Evolutionary conservation across 768 basidiomycete species (phyloP).

Genomic region (Panaeolus papilionaceus): DNA sequence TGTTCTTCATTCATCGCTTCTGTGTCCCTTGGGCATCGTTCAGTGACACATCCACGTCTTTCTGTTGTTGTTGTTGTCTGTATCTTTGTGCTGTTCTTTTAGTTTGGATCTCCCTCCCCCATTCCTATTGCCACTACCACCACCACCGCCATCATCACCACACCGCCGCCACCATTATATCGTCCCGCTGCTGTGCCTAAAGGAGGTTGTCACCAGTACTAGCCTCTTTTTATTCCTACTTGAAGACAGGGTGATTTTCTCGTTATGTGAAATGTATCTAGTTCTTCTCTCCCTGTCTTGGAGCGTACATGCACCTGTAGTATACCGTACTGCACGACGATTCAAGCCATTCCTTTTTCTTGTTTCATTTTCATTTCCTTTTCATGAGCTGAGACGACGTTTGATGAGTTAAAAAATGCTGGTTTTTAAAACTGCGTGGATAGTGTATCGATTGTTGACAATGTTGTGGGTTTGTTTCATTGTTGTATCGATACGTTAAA

Average conservation of each 20-base stretch:
- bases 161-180: constrained; percentile 22
- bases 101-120: constrained; percentile 19
- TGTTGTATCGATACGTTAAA: constrained; percentile 6
- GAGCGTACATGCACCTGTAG: neutral
- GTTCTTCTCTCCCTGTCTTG: neutral
- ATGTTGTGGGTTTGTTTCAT: neutral
- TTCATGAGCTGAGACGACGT: constrained; percentile 18
- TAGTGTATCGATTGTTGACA: neutral
- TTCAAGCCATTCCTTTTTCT: constrained; percentile 28
- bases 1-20: constrained; percentile 19
- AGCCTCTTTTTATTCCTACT: constrained; percentile 12
- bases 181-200: neutral
- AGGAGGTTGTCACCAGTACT: neutral
- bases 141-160: constrained; percentile 15
- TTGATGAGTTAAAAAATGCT: constrained; percentile 10
- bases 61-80: constrained; percentile 23
- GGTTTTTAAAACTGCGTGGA: constrained; percentile 15
- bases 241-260: neutral
- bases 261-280: neutral
- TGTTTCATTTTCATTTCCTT: constrained; percentile 26
- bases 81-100: constrained; percentile 20
- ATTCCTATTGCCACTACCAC: neutral
- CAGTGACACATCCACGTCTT: constrained; percentile 20
- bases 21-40: constrained; percentile 20
- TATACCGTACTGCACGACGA: neutral